These are phyloP conservation scores for Gamarada debralockiae DNA, from an alignment of 495 filamentous ascomycete species.

Conservation along the genomic window DNA sequence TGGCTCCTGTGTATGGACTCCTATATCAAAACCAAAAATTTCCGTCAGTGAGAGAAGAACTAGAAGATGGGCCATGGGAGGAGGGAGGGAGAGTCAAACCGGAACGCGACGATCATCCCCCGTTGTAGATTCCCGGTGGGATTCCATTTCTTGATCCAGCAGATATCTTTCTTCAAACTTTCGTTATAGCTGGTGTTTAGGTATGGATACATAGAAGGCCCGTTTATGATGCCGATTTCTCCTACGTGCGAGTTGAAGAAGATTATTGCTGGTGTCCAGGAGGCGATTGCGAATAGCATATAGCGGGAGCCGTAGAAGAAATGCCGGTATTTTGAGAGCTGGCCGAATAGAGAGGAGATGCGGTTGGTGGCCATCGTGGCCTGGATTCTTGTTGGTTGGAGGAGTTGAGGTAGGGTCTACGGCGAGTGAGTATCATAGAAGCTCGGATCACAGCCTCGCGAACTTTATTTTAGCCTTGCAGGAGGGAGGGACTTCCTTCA, in stretches of 20 bases:
- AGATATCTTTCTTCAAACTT: conserved; percentile 50
- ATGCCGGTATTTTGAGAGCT: too few relatives aligned
- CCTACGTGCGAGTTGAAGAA: conserved; percentile 62
- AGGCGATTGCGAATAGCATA: conserved; percentile 42
- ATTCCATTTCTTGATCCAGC: conserved; percentile 45
- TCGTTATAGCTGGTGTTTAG: conserved; percentile 61
- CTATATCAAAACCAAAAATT: too few relatives aligned
- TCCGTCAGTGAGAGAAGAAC: too few relatives aligned
- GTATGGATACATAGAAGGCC: conserved; percentile 74
- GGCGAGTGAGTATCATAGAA: too few relatives aligned
- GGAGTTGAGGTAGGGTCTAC: too few relatives aligned
- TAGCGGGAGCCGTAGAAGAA: too few relatives aligned
- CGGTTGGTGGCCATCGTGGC: conserved; percentile 11
- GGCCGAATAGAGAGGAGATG: conserved; percentile 10
- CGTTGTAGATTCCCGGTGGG: conserved; percentile 39
- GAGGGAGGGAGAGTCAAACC: conserved; percentile 30
- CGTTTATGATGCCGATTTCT: conserved; percentile 58
- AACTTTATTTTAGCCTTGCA: not conserved
- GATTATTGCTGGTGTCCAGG: conserved; percentile 59
- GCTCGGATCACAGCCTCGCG: conserved; percentile 5
- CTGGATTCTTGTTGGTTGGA: too few relatives aligned
- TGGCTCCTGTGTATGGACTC: conserved; percentile 58
- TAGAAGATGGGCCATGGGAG: not conserved
- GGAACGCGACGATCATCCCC: conserved; percentile 52
- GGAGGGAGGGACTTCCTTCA: too few relatives aligned